Evolutionary conservation across 2,329 filamentous ascomycete genomes (phyloP), one percentile per base, ranked within the genome.

Genomic region (Sporothrix mexicana): DNA sequence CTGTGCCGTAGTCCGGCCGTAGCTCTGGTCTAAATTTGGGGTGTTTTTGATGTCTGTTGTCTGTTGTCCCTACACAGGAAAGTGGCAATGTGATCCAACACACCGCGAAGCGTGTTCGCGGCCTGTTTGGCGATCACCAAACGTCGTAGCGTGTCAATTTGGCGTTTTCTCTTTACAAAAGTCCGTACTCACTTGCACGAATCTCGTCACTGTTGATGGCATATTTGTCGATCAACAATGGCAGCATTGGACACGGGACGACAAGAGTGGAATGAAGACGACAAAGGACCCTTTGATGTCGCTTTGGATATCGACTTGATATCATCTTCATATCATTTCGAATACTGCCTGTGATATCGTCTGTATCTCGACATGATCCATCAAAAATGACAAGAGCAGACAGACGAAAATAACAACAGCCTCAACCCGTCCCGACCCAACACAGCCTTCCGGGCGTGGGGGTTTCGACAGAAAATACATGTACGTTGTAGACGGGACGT

Each of bases 81-180:
- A 23, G 25, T 20, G 45, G 49, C 17, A 41, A 49, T 25, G 49
- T 30, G 23, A 41, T 68, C 17, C 12, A 68, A 55, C 30, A 36
- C 30, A 36, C 30, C 30, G 30, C 30, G 30, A 36, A 9, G 64
- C 64, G 64, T 62, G 59, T 62, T 62, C 7, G 36, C 20, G 53
- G 3, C 15, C 2, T 61, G 57, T 43, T 45, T 15, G 36, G 10
- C n/a, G 61, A 66, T 47, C 61, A 51, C 15, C 45, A 51, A 67
- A 49, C 23, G 30, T 51, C 36, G 51, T 69, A 69, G 67, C 67
- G 67, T 69, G 67, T 59, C 51, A 57, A 23, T 57, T 69, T 69
- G 67, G 67, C 51, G 67, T 59, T 69, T 57, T 47, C 12, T 30
- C 20, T 45, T 20, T 61, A 61, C 55, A 8, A 20, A 25, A 55